Evolutionary conservation across 2,329 filamentous ascomycete genomes (phyloP).

Genomic region (Elsinoe fawcettii): DNA sequence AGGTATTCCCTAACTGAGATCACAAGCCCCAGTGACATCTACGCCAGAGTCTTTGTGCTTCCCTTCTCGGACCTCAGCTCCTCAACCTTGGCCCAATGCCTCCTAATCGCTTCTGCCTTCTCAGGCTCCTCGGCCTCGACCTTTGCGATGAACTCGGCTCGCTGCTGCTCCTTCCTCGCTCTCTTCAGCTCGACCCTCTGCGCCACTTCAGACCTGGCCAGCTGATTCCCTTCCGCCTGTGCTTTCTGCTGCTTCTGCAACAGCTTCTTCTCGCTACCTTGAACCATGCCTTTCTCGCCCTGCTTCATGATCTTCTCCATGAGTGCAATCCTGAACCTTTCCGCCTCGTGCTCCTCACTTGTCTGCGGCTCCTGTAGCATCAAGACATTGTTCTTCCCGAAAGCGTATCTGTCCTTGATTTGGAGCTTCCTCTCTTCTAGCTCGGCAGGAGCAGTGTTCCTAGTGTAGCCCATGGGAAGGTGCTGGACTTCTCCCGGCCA

Average conservation of each 20-base stretch:
- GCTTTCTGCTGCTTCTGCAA: not conserved
- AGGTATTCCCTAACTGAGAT: no score
- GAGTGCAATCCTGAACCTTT: not conserved
- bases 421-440: not conserved
- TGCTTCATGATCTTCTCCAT: not conserved
- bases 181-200: not conserved
- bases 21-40: not conserved
- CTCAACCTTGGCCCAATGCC: conserved; percentile 4
- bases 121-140: conserved; percentile 7
- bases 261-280: not conserved
- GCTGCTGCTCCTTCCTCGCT: not conserved
- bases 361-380: not conserved
- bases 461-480: conserved; percentile 24
- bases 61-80: not conserved
- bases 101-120: not conserved
- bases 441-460: conserved; percentile 22
- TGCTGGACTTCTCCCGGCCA: conserved; percentile 31
- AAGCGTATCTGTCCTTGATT: not conserved
- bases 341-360: not conserved
- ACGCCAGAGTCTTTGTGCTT: not conserved
- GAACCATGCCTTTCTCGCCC: not conserved
- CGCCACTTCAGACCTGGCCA: not conserved
- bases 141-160: conserved; percentile 4
- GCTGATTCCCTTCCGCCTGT: not conserved
- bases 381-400: not conserved